Evolutionary conservation across 768 basidiomycete genomes (phyloP).

Genomic region (Panaeolus papilionaceus): DNA sequence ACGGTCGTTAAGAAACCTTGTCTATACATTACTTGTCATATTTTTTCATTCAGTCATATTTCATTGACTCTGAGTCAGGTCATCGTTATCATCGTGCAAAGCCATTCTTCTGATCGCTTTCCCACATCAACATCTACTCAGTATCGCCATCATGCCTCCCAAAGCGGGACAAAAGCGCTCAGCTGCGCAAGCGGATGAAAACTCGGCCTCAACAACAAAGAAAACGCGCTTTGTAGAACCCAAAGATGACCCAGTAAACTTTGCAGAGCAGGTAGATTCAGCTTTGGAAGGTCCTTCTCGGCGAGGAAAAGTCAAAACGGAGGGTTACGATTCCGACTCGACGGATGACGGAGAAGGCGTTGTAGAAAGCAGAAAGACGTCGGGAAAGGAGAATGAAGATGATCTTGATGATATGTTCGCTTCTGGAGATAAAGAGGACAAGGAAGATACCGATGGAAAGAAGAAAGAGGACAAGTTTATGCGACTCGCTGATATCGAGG

Average conservation of each 20-base stretch:
- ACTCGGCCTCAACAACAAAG: conserved; percentile 48
- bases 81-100: conserved; percentile 66
- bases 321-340: conserved; percentile 93
- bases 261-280: conserved; percentile 80
- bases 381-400: conserved; percentile 54
- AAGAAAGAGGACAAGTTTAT: conserved; percentile 78
- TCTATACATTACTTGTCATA: background rate
- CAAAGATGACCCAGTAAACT: conserved; percentile 73
- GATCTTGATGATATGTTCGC: conserved; percentile 88
- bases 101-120: conserved; percentile 65
- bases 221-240: conserved; percentile 85
- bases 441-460: conserved; percentile 42
- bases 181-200: conserved; percentile 34
- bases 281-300: conserved; percentile 74
- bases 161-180: conserved; percentile 45
- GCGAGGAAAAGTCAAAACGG: conserved; percentile 79
- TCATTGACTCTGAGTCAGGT: conserved; percentile 63
- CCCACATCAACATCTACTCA: conserved; percentile 10
- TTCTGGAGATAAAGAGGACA: conserved; percentile 62
- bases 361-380: conserved; percentile 78
- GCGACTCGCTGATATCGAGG: conserved; percentile 93
- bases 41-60: background rate
- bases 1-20: conserved; percentile 72
- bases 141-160: conserved; percentile 34
- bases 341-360: conserved; percentile 96